Percentiles rank a stretch among this genome's conserved stretches.
Conservation (phyloP, 768 basidiomycete species). For the Collybia nuda region DNA sequence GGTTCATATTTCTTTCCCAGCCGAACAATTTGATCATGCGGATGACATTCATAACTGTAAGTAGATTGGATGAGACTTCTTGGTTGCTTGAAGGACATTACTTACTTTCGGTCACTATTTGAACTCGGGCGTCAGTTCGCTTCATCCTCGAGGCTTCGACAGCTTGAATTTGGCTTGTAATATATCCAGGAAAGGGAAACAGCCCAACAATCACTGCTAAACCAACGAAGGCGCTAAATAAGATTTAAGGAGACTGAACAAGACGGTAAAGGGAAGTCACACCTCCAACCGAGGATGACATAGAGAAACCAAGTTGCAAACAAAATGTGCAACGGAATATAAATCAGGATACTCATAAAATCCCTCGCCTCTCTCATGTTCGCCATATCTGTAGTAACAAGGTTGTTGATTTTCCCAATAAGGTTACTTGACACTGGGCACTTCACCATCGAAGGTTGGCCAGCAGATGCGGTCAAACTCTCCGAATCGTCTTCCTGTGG, state of each 20-base stretch:
- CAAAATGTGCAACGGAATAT: slow-evolving; percentile 40
- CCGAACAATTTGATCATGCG: slow-evolving; percentile 76
- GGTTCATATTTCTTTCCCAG: slow-evolving; percentile 58
- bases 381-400: slow-evolving; percentile 63
- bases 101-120: slow-evolving; percentile 60
- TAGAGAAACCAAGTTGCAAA: slow-evolving; percentile 45
- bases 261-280: slow-evolving; percentile 3
- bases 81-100: not conserved
- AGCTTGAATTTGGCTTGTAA: slow-evolving; percentile 46
- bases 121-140: slow-evolving; percentile 57
- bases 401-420: slow-evolving; percentile 75
- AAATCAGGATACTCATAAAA: slow-evolving; percentile 32
- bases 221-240: slow-evolving; percentile 53
- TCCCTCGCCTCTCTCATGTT: slow-evolving; percentile 36
- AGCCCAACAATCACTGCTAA: slow-evolving; percentile 48
- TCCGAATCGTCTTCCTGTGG: too few species aligned
- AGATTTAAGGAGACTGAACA: slow-evolving; percentile 6
- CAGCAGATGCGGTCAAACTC: too few species aligned
- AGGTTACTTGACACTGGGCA: slow-evolving; percentile 42
- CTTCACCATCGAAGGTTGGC: slow-evolving; percentile 1
- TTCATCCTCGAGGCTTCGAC: slow-evolving; percentile 51
- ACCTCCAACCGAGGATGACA: slow-evolving; percentile 48
- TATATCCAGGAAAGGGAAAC: slow-evolving; percentile 57
- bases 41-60: slow-evolving; percentile 51
- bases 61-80: slow-evolving; percentile 14